Percentiles rank a stretch among this genome's conserved stretches.
These are phyloP conservation scores for Ceratobasidium theobromae DNA, from an alignment of 1,284 basidiomycete species.

Conservation along the genomic window DNA sequence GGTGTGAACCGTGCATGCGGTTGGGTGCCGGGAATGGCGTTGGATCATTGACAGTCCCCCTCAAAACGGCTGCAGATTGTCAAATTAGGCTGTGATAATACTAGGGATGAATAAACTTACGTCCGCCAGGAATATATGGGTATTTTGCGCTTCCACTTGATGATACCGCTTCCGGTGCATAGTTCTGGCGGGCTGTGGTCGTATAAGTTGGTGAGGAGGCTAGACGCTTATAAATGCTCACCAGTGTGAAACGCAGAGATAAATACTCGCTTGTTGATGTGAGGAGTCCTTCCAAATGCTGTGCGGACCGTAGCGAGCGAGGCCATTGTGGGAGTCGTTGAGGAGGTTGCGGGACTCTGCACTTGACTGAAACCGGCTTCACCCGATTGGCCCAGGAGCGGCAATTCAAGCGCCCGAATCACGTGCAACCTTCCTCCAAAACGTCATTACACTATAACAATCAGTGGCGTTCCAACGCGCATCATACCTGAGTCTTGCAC, in stretches of 20 bases:
- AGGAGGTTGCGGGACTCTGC: neutral
- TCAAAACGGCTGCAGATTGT: constrained; percentile 57
- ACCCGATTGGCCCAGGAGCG: constrained; percentile 28
- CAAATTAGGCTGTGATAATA: neutral
- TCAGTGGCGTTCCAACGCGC: neutral
- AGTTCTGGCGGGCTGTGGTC: constrained; percentile 18
- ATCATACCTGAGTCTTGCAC: neutral
- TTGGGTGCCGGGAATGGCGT: constrained; percentile 82
- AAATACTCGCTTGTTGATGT: constrained; percentile 17
- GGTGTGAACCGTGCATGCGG: constrained; percentile 87
- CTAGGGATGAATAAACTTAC: constrained; percentile 49
- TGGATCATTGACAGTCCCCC: constrained; percentile 95
- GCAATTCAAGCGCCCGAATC: constrained; percentile 18
- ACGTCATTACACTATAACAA: neutral
- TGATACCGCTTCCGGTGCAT: constrained; percentile 1
- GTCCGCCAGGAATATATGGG: constrained; percentile 66
- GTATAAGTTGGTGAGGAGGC: constrained; percentile 16
- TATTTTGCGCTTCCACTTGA: constrained; percentile 26
- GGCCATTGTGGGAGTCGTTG: constrained; percentile 19
- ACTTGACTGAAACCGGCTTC: constrained; percentile 29
- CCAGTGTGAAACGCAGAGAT: constrained; percentile 25
- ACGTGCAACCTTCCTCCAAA: neutral
- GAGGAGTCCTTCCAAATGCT: constrained; percentile 1
- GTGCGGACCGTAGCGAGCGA: constrained; percentile 17
- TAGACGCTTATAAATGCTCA: neutral